Evolutionary conservation across 306 rosid species (phyloP).

Genomic region (Boehmeria nivea): DNA sequence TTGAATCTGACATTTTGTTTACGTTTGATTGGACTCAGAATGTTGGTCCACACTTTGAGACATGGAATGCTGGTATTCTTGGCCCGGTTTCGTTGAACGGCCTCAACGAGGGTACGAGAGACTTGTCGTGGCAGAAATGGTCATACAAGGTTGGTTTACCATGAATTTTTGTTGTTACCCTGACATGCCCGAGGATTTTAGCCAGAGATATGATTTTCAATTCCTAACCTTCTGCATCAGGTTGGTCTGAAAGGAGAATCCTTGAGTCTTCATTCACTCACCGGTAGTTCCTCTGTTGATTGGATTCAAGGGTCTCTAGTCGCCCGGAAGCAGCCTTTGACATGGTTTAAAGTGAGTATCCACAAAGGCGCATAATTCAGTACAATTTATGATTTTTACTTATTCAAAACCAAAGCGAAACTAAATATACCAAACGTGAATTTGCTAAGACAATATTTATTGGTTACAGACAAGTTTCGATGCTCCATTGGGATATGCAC

Average conservation of each 20-base stretch:
- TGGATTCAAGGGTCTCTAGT: conserved; percentile 76
- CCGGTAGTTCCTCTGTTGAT: conserved; percentile 90
- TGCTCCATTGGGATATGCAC: conserved; percentile 79
- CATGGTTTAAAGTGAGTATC: conserved; percentile 92
- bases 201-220: background rate
- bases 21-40: conserved; percentile 47
- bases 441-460: conserved; percentile 8
- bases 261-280: conserved; percentile 81
- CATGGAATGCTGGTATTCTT: conserved; percentile 93
- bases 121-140: conserved; percentile 98
- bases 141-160: conserved; percentile 70
- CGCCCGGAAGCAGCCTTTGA: conserved; percentile 67
- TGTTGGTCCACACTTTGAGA: conserved; percentile 96
- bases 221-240: conserved; percentile 32
- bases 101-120: conserved; percentile 90
- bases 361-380: too few relatives aligned
- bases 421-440: background rate
- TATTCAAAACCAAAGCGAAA: conserved; percentile 6
- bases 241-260: conserved; percentile 94
- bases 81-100: conserved; percentile 79
- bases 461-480: conserved; percentile 71
- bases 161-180: conserved; percentile 9
- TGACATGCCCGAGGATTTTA: conserved; percentile 25
- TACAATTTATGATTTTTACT: conserved; percentile 7
- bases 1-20: conserved; percentile 13